Percentiles rank a stretch among this genome's conserved stretches.
These are phyloP conservation scores for Boletus coccyginus DNA, from an alignment of 768 basidiomycete species.

Conservation along the genomic window DNA sequence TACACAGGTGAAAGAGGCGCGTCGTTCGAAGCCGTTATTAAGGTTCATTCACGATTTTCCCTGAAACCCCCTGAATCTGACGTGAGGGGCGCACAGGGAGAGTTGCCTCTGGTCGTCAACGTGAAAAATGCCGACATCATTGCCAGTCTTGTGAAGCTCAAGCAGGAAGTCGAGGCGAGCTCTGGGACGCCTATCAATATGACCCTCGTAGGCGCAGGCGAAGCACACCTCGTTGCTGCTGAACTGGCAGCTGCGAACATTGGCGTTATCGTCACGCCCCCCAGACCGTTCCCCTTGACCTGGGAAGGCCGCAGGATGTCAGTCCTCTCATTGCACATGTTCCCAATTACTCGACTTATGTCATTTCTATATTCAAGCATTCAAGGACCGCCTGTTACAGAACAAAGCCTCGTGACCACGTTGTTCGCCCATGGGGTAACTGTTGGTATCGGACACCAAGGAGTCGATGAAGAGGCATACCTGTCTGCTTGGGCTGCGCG, in stretches of 20 bases:
- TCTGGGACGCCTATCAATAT: constrained; percentile 34
- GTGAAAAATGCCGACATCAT: constrained; percentile 77
- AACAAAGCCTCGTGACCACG: constrained; percentile 63
- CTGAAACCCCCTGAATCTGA: constrained; percentile 5
- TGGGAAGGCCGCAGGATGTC: constrained; percentile 72
- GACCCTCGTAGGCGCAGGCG: constrained; percentile 58
- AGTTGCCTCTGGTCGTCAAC: constrained; percentile 60
- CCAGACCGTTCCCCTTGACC: constrained; percentile 57
- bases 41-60: constrained; percentile 24
- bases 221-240: constrained; percentile 46
- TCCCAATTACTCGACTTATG: not conserved
- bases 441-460: constrained; percentile 51
- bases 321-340: constrained; percentile 16
- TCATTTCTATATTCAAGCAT: constrained; percentile 35
- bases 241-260: constrained; percentile 55
- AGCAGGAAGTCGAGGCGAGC: constrained; percentile 46
- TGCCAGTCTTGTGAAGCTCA: constrained; percentile 61
- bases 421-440: constrained; percentile 58
- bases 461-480: constrained; percentile 51
- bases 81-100: constrained; percentile 39
- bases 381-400: constrained; percentile 70
- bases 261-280: constrained; percentile 65
- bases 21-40: constrained; percentile 36
- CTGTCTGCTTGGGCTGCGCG: constrained; percentile 81
- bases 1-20: constrained; percentile 24